Evolutionary conservation across 371 early-diverging fungal species (phyloP).

Genomic region (Funneliformis caledonium): DNA sequence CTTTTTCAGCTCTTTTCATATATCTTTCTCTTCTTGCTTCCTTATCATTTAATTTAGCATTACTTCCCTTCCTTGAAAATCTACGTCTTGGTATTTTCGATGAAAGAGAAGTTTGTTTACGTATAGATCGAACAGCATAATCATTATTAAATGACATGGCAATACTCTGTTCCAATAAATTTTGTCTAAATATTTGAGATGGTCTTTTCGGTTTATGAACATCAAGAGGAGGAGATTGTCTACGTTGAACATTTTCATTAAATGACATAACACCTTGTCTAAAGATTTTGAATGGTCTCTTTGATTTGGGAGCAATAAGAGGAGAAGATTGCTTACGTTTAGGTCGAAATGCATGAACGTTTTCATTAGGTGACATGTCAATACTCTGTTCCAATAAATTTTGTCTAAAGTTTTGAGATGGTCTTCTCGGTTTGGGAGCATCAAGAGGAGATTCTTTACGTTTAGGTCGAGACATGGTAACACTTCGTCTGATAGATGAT

Average conservation of each 20-base stretch:
- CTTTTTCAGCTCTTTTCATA: background rate
- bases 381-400: constrained; percentile 11
- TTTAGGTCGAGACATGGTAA: too few species aligned
- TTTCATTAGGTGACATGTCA: background rate
- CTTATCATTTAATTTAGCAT: background rate
- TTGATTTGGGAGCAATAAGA: background rate
- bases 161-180: constrained; percentile 18
- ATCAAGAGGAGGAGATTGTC: background rate
- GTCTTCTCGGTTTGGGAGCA: background rate
- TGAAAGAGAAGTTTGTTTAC: background rate
- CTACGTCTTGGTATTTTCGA: constrained; percentile 11
- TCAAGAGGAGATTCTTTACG: too few species aligned
- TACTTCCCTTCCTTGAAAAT: background rate
- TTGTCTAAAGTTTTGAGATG: constrained; percentile 17
- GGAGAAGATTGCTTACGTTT: background rate
- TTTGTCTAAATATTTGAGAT: constrained; percentile 14
- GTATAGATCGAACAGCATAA: background rate
- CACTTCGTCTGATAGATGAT: too few species aligned
- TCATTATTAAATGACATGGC: background rate
- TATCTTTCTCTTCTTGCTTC: background rate
- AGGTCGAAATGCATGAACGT: background rate
- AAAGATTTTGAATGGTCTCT: background rate
- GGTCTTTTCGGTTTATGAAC: background rate
- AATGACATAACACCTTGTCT: background rate
- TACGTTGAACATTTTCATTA: background rate